Base-by-base conservation (phyloP, 1,284 basidiomycete species). In the Sutorius eximius region DNA sequence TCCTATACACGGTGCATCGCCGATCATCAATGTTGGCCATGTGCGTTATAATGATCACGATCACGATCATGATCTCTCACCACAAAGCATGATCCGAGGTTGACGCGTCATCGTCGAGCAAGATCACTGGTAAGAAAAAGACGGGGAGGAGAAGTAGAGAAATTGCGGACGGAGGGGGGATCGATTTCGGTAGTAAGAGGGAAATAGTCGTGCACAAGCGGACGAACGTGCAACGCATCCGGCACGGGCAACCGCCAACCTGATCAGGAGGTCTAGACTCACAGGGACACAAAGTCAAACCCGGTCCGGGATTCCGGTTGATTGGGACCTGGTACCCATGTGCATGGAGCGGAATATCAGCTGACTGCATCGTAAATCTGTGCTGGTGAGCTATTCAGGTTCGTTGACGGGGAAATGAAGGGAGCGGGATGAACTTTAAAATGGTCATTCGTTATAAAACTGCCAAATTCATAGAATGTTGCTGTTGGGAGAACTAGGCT, bases 1-100 rank as follows among this genome's bases (percentile, higher is more conserved):
- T 55, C 86, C 89, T 89, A 48, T 1, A 49, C 11, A 53, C 4
- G 18, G 13, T 20, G 6, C 12, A 45, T 32, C 43, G 20, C 43
- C 43, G 16, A 46, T 38, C 36, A 38, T 49, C 6, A 6, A 27
- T 5, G 24, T 27, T 42, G 16, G 13, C 7, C 9, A 43, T 59
- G 37, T 59, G 56, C 16, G 7, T 11, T 15, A 13, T 20, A 4
- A 38, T 13, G 16, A 32, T 18, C 30, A 20, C 3, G 24, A 24
- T 40, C 32, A 30, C 3, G 24, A 24, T 40, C 32, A 30, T 1
- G 16, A 12, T 8, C 10, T 50, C 70, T 59, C 18, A 70, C 67
- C 67, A 15, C 67, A 69, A 12, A 69, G 32, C 53, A 69, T 30
- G 27, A 69, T 67, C 40, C 67, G 70, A 37, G 45, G 61, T 45